These are phyloP conservation scores for Ambrosia artemisiifolia DNA, from an alignment of 129 eudicot genomes.

Conservation along the genomic window DNA sequence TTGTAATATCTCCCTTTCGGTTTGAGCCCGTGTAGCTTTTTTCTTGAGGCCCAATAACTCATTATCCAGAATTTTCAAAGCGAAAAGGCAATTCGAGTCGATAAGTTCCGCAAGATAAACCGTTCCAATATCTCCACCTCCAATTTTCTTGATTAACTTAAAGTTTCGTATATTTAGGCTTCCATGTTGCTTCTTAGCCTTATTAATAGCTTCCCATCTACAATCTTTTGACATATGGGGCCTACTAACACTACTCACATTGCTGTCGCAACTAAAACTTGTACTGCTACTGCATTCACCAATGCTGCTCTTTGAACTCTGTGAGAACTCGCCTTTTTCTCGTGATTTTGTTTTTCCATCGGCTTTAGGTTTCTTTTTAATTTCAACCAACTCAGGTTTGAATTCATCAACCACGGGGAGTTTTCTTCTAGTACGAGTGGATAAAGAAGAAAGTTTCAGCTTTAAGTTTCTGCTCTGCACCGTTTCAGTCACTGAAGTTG, in stretches of 20 bases:
- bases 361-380: slow-evolving; percentile 27
- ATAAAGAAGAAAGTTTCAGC: slow-evolving; percentile 34
- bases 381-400: slow-evolving; percentile 26
- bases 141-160: slow-evolving; percentile 64
- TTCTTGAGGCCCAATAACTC: slow-evolving; percentile 54
- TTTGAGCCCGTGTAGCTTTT: slow-evolving; percentile 74
- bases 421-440: slow-evolving; percentile 35
- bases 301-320: slow-evolving; percentile 81
- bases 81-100: slow-evolving; percentile 61
- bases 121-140: slow-evolving; percentile 82
- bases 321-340: slow-evolving; percentile 74
- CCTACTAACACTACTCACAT: slow-evolving; percentile 57
- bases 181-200: slow-evolving; percentile 52
- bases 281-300: slow-evolving; percentile 82
- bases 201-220: slow-evolving; percentile 73
- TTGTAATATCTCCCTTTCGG: slow-evolving; percentile 73
- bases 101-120: slow-evolving; percentile 82
- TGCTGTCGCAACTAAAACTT: slow-evolving; percentile 73
- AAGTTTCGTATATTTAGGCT: slow-evolving; percentile 59
- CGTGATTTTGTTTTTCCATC: slow-evolving; percentile 45
- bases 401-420: slow-evolving; percentile 46
- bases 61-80: slow-evolving; percentile 79
- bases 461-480: slow-evolving; percentile 35
- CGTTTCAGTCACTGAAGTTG: slow-evolving; percentile 14
- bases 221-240: slow-evolving; percentile 92